These are phyloP conservation scores for Pholiota adiposa DNA, from an alignment of 1,284 basidiomycete species.

Conservation along the genomic window DNA sequence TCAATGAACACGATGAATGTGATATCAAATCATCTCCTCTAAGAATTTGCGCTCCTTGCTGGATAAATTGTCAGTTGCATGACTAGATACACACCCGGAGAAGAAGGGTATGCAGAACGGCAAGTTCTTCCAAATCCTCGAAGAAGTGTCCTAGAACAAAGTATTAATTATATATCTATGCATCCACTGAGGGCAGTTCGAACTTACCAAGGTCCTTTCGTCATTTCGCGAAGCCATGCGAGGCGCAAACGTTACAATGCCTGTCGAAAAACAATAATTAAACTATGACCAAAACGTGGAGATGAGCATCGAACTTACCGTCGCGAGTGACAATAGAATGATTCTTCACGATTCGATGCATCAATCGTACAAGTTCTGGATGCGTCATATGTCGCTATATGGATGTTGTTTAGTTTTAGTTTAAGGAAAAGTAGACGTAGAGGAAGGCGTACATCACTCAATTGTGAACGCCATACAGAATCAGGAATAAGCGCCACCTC, in stretches of 20 bases:
- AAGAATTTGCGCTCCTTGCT: not conserved
- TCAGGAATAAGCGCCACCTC: not conserved
- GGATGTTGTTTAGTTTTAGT: not conserved
- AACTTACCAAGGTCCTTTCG: not conserved
- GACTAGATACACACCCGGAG: not conserved
- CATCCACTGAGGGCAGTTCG: not conserved
- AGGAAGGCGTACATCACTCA: not conserved
- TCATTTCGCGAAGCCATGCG: not conserved
- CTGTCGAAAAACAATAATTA: not conserved
- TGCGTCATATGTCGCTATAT: constrained; percentile 1
- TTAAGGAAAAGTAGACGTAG: not conserved
- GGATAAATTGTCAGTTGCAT: not conserved
- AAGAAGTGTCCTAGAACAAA: not conserved
- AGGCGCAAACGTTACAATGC: not conserved
- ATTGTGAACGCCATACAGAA: not conserved
- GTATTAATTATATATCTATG: not conserved
- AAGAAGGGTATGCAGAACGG: not conserved
- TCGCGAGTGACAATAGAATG: not conserved
- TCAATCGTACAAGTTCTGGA: not conserved
- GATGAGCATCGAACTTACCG: not conserved
- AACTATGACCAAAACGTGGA: not conserved
- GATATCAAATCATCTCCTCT: not conserved
- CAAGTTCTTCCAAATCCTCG: not conserved
- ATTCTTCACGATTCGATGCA: not conserved
- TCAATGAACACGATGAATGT: no score